Evolutionary conservation across 2,329 filamentous ascomycete species (phyloP).

Genomic region (Aspergillus phoenicis): DNA sequence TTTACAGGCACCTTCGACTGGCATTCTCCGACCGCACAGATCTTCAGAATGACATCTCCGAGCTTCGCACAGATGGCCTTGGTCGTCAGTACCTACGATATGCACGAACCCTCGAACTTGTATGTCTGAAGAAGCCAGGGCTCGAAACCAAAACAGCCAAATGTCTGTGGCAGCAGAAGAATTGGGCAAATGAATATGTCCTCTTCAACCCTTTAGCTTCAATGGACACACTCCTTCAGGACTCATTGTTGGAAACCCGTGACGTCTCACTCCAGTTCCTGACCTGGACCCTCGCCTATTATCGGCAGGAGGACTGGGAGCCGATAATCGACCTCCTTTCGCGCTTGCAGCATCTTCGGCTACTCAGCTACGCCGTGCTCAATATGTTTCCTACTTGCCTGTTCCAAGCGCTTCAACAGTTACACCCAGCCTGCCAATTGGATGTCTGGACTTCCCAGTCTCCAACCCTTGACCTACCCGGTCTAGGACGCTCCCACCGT

Average conservation of each 20-base stretch:
- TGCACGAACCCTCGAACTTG: background rate
- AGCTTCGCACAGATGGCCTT: background rate
- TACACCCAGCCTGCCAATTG: slow-evolving; percentile 8
- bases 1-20: background rate
- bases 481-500: background rate
- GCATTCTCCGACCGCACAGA: background rate
- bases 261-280: background rate
- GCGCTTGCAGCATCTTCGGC: background rate
- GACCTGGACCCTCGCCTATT: background rate
- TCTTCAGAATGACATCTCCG: background rate
- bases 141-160: background rate
- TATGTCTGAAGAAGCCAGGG: background rate
- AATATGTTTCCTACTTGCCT: slow-evolving; percentile 6
- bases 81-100: slow-evolving; percentile 2
- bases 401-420: background rate
- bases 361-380: background rate
- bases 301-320: background rate
- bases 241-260: background rate
- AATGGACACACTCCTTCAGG: background rate
- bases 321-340: slow-evolving; percentile 1
- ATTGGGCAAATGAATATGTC: background rate
- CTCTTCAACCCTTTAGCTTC: background rate
- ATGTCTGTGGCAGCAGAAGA: background rate
- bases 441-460: slow-evolving; percentile 9
- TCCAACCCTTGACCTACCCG: background rate